Conservation (phyloP, 495 filamentous ascomycete species). For the Podospora sp. region DNA sequence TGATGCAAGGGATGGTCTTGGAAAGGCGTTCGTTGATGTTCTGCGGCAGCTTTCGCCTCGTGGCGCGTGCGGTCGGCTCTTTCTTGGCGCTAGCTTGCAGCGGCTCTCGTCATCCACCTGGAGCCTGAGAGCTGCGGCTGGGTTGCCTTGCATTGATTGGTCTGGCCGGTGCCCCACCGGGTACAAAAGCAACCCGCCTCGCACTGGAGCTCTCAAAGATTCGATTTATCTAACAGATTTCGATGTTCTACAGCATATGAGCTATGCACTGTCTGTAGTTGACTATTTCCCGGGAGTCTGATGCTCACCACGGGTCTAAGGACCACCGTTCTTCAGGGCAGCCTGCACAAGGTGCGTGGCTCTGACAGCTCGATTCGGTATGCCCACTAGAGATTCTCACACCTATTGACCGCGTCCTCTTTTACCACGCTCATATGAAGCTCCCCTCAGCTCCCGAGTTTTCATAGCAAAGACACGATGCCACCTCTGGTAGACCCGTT, state of each 20-base stretch:
- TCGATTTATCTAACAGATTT: too few species aligned
- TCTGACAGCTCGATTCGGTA: too few species aligned
- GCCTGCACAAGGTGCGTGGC: too few species aligned
- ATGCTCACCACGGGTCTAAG: too few species aligned
- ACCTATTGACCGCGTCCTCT: too few species aligned
- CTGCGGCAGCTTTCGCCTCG: conserved; percentile 33
- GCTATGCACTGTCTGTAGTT: too few species aligned
- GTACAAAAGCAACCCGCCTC: neutral
- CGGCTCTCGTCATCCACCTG: conserved; percentile 36
- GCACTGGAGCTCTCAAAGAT: too few species aligned
- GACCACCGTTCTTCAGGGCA: too few species aligned
- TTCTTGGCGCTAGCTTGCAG: conserved; percentile 25
- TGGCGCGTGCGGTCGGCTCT: conserved; percentile 30
- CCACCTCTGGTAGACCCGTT: neutral
- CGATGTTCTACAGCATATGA: too few species aligned
- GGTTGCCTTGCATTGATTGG: conserved; percentile 19
- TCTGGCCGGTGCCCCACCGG: neutral
- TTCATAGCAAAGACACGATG: neutral
- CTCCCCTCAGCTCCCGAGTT: neutral
- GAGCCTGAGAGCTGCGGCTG: conserved; percentile 25
- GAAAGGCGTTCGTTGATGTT: conserved; percentile 29
- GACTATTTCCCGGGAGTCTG: too few species aligned
- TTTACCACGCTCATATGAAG: too few species aligned
- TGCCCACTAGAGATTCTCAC: too few species aligned
- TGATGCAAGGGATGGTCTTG: neutral